phyloP scores from a whole-genome alignment of 1,284 basidiomycete genomes.

The Agroathelia rolfsii region DNA sequence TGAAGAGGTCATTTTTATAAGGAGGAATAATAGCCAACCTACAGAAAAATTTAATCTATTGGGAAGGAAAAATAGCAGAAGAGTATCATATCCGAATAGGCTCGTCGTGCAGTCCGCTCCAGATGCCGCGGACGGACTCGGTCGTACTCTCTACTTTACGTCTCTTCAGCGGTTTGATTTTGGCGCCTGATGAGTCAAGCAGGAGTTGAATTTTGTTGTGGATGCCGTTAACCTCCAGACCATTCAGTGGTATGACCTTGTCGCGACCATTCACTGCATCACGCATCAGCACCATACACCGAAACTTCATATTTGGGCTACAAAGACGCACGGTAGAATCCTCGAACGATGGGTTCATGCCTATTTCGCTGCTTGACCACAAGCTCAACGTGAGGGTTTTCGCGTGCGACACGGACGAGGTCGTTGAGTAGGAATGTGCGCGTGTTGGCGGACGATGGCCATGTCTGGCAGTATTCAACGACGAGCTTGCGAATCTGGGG shows the following conservation, averaged over 20 bases:
- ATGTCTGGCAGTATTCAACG: slow-evolving; percentile 76
- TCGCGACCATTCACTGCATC: slow-evolving; percentile 63
- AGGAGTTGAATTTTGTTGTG: slow-evolving; percentile 71
- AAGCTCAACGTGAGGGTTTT: slow-evolving; percentile 73
- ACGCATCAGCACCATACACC: slow-evolving; percentile 10
- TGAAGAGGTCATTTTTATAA: too few relatives aligned
- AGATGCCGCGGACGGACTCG: slow-evolving; percentile 75
- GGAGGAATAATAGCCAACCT: too few relatives aligned
- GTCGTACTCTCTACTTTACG: slow-evolving; percentile 67
- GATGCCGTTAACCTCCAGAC: slow-evolving; percentile 60
- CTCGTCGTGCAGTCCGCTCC: slow-evolving; percentile 73
- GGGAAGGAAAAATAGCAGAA: neutral
- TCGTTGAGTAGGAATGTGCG: slow-evolving; percentile 59
- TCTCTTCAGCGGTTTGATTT: slow-evolving; percentile 67
- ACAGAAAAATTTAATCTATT: too few relatives aligned
- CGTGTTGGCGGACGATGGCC: slow-evolving; percentile 63
- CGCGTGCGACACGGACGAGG: slow-evolving; percentile 50
- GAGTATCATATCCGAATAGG: slow-evolving; percentile 31
- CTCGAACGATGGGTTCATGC: slow-evolving; percentile 65
- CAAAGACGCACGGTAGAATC: slow-evolving; percentile 70
- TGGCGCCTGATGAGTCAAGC: slow-evolving; percentile 75
- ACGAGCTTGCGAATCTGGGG: slow-evolving; percentile 74
- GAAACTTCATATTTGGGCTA: too few relatives aligned
- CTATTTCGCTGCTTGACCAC: slow-evolving; percentile 67
- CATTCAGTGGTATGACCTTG: slow-evolving; percentile 70